Conservation (phyloP, 164 flowering plant species). For the Cinnamomum micranthum region DNA sequence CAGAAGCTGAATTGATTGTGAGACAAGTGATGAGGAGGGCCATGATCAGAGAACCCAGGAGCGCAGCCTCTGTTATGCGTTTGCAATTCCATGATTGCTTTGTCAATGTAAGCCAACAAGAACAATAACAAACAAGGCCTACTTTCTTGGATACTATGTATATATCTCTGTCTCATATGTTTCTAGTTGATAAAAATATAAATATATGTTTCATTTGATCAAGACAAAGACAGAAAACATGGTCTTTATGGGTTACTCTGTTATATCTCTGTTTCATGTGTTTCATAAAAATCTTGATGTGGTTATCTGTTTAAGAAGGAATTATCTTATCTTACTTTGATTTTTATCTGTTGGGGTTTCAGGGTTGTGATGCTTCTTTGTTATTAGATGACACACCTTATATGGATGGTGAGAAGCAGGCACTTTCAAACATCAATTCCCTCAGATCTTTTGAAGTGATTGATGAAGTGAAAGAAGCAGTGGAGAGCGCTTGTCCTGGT, state of each 20-base stretch:
- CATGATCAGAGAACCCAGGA: constrained; percentile 56
- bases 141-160: too few species aligned
- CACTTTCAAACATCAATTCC: constrained; percentile 78
- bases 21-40: constrained; percentile 47
- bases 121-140: background rate
- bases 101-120: constrained; percentile 52
- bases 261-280: too few species aligned
- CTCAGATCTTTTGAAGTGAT: constrained; percentile 77
- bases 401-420: constrained; percentile 78
- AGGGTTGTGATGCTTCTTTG: constrained; percentile 96
- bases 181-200: too few species aligned
- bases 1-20: constrained; percentile 57
- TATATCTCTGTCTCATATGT: too few species aligned
- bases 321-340: background rate
- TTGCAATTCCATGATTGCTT: constrained; percentile 94
- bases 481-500: constrained; percentile 66
- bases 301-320: too few species aligned
- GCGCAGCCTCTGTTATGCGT: constrained; percentile 89
- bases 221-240: too few species aligned
- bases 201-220: too few species aligned
- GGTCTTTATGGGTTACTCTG: too few species aligned
- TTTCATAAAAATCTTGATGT: too few species aligned
- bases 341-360: background rate
- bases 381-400: constrained; percentile 81
- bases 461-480: constrained; percentile 61